phyloP scores from a whole-genome alignment of 176 grass and related monocot genomes.

The Cenchrus purpureus region DNA sequence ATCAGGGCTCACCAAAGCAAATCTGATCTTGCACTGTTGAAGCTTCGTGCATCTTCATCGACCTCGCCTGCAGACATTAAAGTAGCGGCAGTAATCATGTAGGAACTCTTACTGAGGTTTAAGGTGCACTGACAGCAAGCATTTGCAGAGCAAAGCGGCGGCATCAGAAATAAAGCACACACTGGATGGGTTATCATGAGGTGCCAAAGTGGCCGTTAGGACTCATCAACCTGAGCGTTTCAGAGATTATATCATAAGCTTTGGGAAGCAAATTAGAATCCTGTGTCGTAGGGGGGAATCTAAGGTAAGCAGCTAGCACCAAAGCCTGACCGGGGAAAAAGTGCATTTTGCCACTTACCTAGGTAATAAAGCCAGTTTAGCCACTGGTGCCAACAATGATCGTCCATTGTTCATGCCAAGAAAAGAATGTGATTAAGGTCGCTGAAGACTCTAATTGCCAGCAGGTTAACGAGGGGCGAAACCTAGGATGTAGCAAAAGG shows the following conservation, averaged over 20 bases:
- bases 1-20: conserved; percentile 2
- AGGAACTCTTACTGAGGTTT: neutral
- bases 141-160: no score
- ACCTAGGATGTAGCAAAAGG: neutral
- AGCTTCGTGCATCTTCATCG: neutral
- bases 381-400: no score
- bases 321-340: neutral
- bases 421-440: no score
- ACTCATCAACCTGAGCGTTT: neutral
- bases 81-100: neutral
- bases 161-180: neutral
- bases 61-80: neutral
- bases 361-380: no score
- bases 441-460: no score
- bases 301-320: neutral
- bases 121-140: neutral
- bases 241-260: conserved; percentile 4
- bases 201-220: neutral
- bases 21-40: neutral
- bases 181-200: neutral
- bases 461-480: neutral
- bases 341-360: neutral
- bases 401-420: no score
- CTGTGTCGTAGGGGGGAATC: neutral
- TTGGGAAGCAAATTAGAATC: neutral